Conservation (phyloP, 352 stramenopile genomes). For the Lagenidium giganteum region DNA sequence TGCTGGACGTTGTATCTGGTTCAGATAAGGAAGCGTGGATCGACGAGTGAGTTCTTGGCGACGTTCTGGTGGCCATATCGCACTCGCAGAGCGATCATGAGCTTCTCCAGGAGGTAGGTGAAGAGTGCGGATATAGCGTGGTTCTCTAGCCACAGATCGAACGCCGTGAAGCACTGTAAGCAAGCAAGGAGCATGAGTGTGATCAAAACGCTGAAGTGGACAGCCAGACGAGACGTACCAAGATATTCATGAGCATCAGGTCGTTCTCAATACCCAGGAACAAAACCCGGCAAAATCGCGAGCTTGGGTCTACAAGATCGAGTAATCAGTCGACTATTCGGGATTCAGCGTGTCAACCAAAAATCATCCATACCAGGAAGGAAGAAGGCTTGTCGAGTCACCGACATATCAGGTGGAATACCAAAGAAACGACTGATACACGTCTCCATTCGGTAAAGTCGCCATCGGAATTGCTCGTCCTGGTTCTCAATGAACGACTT, state of each 20-base stretch:
- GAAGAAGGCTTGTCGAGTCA: slow-evolving; percentile 60
- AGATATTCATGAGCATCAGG: slow-evolving; percentile 86
- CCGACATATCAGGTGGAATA: slow-evolving; percentile 67
- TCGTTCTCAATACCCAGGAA: slow-evolving; percentile 84
- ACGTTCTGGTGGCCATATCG: slow-evolving; percentile 44
- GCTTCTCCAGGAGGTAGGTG: slow-evolving; percentile 52
- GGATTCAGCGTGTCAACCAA: slow-evolving; percentile 10
- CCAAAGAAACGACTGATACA: slow-evolving; percentile 61
- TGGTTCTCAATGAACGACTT: slow-evolving; percentile 84
- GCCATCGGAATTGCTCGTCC: slow-evolving; percentile 68
- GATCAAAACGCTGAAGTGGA: slow-evolving; percentile 9
- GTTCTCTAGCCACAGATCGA: slow-evolving; percentile 63
- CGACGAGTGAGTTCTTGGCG: slow-evolving; percentile 48
- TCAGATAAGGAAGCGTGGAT: slow-evolving; percentile 69
- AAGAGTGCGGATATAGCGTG: slow-evolving; percentile 54
- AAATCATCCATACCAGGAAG: slow-evolving; percentile 51
- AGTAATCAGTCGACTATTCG: slow-evolving; percentile 12
- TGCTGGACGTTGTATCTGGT: slow-evolving; percentile 5
- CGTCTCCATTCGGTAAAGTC: slow-evolving; percentile 78
- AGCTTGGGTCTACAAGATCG: slow-evolving; percentile 34
- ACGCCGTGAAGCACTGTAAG: slow-evolving; percentile 54
- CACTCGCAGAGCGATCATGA: slow-evolving; percentile 28
- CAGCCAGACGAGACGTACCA: slow-evolving; percentile 31
- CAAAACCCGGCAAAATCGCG: slow-evolving; percentile 50
- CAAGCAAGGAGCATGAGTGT: background rate